Evolutionary conservation across 169 alveolate genomes (phyloP).

Genomic region (Plasmodium adleri): DNA sequence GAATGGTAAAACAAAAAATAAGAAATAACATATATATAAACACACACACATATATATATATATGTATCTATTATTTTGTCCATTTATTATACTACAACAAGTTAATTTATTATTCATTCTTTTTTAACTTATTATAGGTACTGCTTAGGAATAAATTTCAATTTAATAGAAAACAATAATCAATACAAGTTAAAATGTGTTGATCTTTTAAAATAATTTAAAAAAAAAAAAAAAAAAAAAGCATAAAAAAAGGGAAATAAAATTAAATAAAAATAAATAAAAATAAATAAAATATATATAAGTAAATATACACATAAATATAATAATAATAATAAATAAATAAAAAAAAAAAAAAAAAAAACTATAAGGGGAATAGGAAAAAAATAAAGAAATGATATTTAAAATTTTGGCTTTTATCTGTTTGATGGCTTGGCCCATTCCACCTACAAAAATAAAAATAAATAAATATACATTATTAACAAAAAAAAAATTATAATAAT

Average conservation of each 20-base stretch:
- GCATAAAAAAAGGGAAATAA: neutral
- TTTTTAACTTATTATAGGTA: conserved; percentile 33
- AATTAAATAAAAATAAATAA: neutral
- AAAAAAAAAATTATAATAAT: neutral
- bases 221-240: conserved; percentile 5
- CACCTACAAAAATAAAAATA: conserved; percentile 78
- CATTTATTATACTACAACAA: neutral
- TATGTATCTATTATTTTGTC: too few species aligned
- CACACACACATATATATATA: too few species aligned
- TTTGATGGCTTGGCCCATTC: conserved; percentile 90
- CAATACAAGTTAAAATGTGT: conserved; percentile 73
- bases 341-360: too few species aligned
- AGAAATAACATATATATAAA: neutral
- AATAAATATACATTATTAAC: neutral
- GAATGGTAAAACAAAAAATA: conserved; percentile 41
- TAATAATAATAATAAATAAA: neutral
- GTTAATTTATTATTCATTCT: conserved; percentile 5
- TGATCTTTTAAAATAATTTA: conserved; percentile 56
- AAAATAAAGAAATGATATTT: too few species aligned
- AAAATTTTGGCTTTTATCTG: conserved; percentile 15
- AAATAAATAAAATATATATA: neutral
- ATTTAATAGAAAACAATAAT: conserved; percentile 60
- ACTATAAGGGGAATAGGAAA: too few species aligned
- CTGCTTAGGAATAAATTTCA: conserved; percentile 65
- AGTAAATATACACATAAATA: neutral